Evolutionary conservation across 805 yeast species (phyloP).

Genomic region (Zygosaccharomyces lentus): DNA sequence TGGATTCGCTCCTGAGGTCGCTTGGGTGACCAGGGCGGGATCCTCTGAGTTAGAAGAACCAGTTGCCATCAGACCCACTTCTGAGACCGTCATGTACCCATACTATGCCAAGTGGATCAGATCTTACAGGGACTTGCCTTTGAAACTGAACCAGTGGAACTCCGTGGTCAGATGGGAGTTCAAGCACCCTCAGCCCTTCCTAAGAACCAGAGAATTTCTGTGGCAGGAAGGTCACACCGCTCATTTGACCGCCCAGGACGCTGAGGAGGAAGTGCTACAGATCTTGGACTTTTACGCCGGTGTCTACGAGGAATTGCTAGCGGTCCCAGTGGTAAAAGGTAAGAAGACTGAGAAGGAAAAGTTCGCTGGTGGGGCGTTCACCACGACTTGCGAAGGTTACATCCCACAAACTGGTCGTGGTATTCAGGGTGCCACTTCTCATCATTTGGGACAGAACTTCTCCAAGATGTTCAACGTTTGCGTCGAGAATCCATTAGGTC

Average conservation of each 20-base stretch:
- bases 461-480: slow-evolving; percentile 96
- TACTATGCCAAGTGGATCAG: slow-evolving; percentile 99
- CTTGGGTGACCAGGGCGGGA: slow-evolving; percentile 99
- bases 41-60: slow-evolving; percentile 92
- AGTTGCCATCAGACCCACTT: slow-evolving; percentile 98
- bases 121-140: slow-evolving; percentile 95
- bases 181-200: slow-evolving; percentile 98
- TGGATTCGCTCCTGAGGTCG: slow-evolving; percentile 99
- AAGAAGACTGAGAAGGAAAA: slow-evolving; percentile 94
- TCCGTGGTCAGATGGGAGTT: slow-evolving; percentile 99
- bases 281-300: slow-evolving; percentile 83
- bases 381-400: slow-evolving; percentile 95
- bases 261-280: slow-evolving; percentile 75
- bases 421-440: slow-evolving; percentile 98
- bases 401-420: slow-evolving; percentile 99
- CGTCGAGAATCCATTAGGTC: slow-evolving; percentile 93
- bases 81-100: slow-evolving; percentile 99
- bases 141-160: slow-evolving; percentile 98
- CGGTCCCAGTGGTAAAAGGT: slow-evolving; percentile 97
- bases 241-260: slow-evolving; percentile 77
- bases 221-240: slow-evolving; percentile 99
- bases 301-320: slow-evolving; percentile 85
- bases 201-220: slow-evolving; percentile 97
- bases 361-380: slow-evolving; percentile 96
- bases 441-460: slow-evolving; percentile 95